Evolutionary conservation across 1,284 basidiomycete genomes (phyloP).

Genomic region (Cryptococcus neoformans): DNA sequence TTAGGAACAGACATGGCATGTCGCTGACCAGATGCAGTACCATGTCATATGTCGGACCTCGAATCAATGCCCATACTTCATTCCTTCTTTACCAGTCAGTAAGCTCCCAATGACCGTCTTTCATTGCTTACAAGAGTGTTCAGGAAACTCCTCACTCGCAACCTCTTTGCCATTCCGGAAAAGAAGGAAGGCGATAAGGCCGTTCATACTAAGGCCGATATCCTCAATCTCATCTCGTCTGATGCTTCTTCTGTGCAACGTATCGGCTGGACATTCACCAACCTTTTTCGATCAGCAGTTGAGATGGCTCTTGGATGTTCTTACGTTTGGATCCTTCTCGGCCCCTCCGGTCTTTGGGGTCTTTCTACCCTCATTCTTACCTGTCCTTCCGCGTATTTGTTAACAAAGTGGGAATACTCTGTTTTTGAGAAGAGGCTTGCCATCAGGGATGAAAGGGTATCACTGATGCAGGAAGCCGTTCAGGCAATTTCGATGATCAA

Average conservation of each 20-base stretch:
- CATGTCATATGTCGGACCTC: constrained; percentile 12
- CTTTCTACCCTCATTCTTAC: constrained; percentile 25
- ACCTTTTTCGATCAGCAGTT: constrained; percentile 64
- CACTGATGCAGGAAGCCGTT: constrained; percentile 86
- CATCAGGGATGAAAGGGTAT: constrained; percentile 76
- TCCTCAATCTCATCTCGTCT: constrained; percentile 34
- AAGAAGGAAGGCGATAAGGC: constrained; percentile 14
- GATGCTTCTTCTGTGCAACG: constrained; percentile 17
- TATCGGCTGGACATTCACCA: constrained; percentile 16
- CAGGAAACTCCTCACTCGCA: constrained; percentile 33
- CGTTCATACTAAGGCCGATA: constrained; percentile 23
- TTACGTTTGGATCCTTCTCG: constrained; percentile 77
- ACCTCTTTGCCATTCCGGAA: constrained; percentile 16
- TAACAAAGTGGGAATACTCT: constrained; percentile 72
- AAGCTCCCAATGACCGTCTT: neutral
- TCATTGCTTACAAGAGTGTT: neutral
- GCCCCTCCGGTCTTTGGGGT: constrained; percentile 48
- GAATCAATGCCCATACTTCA: constrained; percentile 17
- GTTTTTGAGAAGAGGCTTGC: constrained; percentile 82
- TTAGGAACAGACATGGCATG: neutral
- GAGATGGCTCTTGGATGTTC: constrained; percentile 71
- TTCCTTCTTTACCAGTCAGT: constrained; percentile 29
- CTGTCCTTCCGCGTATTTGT: constrained; percentile 80
- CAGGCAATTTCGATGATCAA: constrained; percentile 91
- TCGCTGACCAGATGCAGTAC: constrained; percentile 4